Conservation (phyloP, 345 rosid species). For the Microthlaspi erraticum region DNA sequence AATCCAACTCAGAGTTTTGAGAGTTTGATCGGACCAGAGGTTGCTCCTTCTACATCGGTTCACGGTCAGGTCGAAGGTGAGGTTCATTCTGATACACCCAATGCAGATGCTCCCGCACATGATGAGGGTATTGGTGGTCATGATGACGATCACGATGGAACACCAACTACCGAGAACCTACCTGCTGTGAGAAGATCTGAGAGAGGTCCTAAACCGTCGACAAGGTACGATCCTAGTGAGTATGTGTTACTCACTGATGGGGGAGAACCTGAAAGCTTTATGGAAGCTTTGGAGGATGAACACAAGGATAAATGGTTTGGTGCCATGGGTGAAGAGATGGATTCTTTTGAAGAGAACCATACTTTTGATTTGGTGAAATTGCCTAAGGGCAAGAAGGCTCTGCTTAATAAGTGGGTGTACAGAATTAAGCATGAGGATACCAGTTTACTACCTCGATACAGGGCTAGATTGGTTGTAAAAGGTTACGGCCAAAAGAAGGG, state of each 20-base stretch:
- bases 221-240: neutral
- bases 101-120: no score
- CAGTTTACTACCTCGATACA: neutral
- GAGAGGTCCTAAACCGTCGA: no score
- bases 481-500: neutral
- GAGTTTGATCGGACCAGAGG: no score
- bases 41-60: no score
- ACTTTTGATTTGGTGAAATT: neutral
- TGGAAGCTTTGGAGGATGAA: neutral
- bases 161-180: neutral
- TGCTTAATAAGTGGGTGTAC: neutral
- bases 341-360: neutral
- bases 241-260: neutral
- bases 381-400: neutral
- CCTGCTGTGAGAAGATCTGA: neutral
- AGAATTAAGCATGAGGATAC: neutral
- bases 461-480: neutral
- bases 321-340: neutral
- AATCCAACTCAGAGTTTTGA: no score
- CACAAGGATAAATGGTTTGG: neutral
- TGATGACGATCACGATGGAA: neutral
- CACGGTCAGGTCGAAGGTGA: no score
- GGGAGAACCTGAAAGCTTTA: neutral
- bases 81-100: no score
- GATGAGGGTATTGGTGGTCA: neutral